phyloP scores from a whole-genome alignment of 345 rosid species.

The Psidium friedrichsthalianum region DNA sequence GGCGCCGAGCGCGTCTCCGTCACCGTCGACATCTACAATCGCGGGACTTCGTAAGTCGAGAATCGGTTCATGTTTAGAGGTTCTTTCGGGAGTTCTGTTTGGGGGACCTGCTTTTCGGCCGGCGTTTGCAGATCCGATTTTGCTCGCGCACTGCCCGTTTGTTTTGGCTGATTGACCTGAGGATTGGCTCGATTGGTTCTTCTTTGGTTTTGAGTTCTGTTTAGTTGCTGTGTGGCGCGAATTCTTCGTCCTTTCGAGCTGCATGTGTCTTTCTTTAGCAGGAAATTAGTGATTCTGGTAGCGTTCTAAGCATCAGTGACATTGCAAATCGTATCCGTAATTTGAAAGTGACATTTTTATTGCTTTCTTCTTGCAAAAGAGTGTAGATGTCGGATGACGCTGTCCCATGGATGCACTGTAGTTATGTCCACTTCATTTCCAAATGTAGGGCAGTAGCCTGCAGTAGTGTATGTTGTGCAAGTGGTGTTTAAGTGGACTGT shows the following conservation, averaged over 20 bases:
- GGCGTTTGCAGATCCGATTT: not conserved
- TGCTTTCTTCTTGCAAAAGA: not conserved
- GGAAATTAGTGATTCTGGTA: not conserved
- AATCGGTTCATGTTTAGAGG: not conserved
- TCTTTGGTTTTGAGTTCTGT: not conserved
- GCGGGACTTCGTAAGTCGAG: constrained; percentile 60
- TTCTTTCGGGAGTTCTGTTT: not conserved
- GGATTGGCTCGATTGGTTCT: not conserved
- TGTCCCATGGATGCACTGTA: not conserved
- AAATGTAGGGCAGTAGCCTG: not conserved
- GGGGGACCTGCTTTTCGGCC: not conserved
- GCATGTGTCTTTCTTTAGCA: not conserved
- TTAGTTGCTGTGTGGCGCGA: no score
- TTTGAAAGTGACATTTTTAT: not conserved
- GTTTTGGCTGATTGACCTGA: not conserved
- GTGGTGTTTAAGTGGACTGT: not conserved
- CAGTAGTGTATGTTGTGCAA: not conserved
- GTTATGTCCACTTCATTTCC: not conserved
- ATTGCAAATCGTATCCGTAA: not conserved
- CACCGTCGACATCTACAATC: constrained; percentile 73
- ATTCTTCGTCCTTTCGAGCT: not conserved
- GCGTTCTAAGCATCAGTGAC: not conserved
- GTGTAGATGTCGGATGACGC: not conserved
- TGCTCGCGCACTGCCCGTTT: not conserved
- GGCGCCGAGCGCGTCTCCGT: constrained; percentile 73